phyloP scores from a whole-genome alignment of 2,329 filamentous ascomycete genomes.

The Fusarium lateritium region DNA sequence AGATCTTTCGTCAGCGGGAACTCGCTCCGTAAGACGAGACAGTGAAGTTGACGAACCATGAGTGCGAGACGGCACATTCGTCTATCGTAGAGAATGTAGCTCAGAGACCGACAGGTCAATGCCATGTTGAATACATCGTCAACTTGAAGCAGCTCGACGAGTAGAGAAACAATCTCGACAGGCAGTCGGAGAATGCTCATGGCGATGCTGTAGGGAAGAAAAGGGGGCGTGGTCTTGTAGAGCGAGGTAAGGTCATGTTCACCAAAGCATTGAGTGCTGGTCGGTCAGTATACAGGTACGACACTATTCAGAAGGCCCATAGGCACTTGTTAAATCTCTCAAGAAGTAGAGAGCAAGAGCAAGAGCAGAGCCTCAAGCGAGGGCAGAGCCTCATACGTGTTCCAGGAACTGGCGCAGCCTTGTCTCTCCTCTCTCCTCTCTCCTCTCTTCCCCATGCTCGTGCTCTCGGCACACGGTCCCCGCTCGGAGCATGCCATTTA shows the following conservation, averaged over 20 bases:
- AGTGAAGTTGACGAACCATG: slow-evolving; percentile 61
- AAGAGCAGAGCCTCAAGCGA: slow-evolving; percentile 32
- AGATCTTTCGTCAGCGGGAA: slow-evolving; percentile 37
- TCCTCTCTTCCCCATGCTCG: no score
- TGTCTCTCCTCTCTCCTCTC: background rate
- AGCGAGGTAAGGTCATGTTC: slow-evolving; percentile 21
- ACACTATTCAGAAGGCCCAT: slow-evolving; percentile 21
- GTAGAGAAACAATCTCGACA: slow-evolving; percentile 74
- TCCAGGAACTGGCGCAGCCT: slow-evolving; percentile 1
- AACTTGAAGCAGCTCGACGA: slow-evolving; percentile 68
- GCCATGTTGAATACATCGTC: slow-evolving; percentile 72
- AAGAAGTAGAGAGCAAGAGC: background rate
- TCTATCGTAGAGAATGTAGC: slow-evolving; percentile 65
- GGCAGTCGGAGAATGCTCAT: slow-evolving; percentile 63
- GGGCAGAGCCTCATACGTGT: slow-evolving; percentile 31
- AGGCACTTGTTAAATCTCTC: slow-evolving; percentile 19
- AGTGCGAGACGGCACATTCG: slow-evolving; percentile 71
- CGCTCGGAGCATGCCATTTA: background rate
- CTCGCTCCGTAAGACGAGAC: slow-evolving; percentile 10
- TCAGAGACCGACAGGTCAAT: slow-evolving; percentile 66
- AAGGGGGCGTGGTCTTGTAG: background rate
- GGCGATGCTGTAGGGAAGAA: slow-evolving; percentile 51
- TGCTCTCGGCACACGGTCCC: background rate
- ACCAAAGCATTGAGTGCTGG: slow-evolving; percentile 11
- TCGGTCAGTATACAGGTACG: slow-evolving; percentile 1